Evolutionary conservation across 108 stramenopile genomes (phyloP).

Genomic region (Cyclotella sp.): DNA sequence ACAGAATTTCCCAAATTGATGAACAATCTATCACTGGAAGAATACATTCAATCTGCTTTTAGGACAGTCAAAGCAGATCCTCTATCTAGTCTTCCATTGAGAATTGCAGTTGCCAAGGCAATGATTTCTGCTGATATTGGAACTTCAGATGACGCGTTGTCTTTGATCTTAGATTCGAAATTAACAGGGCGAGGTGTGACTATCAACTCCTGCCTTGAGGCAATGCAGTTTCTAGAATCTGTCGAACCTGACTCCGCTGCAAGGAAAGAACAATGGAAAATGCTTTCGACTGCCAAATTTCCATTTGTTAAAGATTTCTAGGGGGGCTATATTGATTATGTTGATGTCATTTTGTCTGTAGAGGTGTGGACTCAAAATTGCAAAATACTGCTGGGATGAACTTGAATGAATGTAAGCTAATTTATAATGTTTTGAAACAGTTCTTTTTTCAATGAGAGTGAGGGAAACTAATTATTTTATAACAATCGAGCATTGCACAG

Average conservation of each 20-base stretch:
- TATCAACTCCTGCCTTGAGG: slow-evolving; percentile 60
- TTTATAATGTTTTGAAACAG: too few species aligned
- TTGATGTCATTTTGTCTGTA: too few species aligned
- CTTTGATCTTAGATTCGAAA: slow-evolving; percentile 64
- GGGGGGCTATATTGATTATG: not conserved
- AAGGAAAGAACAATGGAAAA: slow-evolving; percentile 20
- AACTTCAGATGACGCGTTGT: slow-evolving; percentile 43
- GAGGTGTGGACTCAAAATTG: too few species aligned
- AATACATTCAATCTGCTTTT: slow-evolving; percentile 58
- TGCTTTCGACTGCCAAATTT: slow-evolving; percentile 28
- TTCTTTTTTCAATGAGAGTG: too few species aligned
- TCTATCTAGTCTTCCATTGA: slow-evolving; percentile 49
- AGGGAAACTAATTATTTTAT: too few species aligned
- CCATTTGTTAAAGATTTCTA: slow-evolving; percentile 46
- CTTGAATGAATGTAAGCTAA: too few species aligned
- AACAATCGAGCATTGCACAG: too few species aligned
- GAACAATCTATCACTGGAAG: slow-evolving; percentile 48
- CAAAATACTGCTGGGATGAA: too few species aligned
- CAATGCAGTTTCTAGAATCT: slow-evolving; percentile 50
- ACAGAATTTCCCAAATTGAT: slow-evolving; percentile 61
- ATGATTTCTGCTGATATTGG: slow-evolving; percentile 55
- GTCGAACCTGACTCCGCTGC: slow-evolving; percentile 1
- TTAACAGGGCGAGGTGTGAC: slow-evolving; percentile 54
- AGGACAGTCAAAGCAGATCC: slow-evolving; percentile 45
- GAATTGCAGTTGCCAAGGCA: slow-evolving; percentile 70